Evolutionary conservation across 2,329 filamentous ascomycete species (phyloP).

Genomic region (Fusarium sp.): DNA sequence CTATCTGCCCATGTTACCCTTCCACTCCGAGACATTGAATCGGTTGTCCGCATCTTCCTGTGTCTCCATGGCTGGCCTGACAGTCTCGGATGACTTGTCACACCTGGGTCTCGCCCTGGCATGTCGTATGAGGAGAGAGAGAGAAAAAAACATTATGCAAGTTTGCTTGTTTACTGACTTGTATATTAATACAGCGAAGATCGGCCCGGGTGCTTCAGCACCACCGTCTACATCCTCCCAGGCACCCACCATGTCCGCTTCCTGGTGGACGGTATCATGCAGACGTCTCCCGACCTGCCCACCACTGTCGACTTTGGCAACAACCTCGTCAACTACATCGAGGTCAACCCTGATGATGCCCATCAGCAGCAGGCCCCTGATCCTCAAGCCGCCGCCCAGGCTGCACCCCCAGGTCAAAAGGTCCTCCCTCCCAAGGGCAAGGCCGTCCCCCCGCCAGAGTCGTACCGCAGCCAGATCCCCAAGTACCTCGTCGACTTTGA

Average conservation of each 20-base stretch:
- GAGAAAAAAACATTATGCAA: not conserved
- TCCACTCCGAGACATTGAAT: constrained; percentile 35
- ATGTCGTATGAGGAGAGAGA: not conserved
- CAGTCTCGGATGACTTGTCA: constrained; percentile 36
- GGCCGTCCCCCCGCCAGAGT: constrained; percentile 61
- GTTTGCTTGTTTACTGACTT: constrained; percentile 26
- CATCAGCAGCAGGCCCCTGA: constrained; percentile 45
- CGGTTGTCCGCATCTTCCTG: constrained; percentile 38
- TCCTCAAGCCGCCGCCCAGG: constrained; percentile 18
- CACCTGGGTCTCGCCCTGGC: constrained; percentile 18
- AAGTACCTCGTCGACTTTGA: constrained; percentile 88
- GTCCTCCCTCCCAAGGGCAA: constrained; percentile 56
- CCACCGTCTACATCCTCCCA: constrained; percentile 81
- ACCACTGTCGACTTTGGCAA: constrained; percentile 98
- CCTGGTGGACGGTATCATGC: constrained; percentile 92
- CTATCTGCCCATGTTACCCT: constrained; percentile 4
- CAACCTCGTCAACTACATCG: constrained; percentile 97
- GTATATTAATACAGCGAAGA: constrained; percentile 54
- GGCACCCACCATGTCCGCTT: constrained; percentile 98
- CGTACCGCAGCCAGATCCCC: constrained; percentile 78
- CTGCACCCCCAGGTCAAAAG: not conserved
- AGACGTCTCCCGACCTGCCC: constrained; percentile 83
- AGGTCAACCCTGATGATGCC: constrained; percentile 81
- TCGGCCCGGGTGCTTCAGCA: constrained; percentile 71
- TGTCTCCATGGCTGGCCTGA: constrained; percentile 38